These are phyloP conservation scores for Ballota nigra DNA, from an alignment of 257 asterid genomes.

Conservation along the genomic window DNA sequence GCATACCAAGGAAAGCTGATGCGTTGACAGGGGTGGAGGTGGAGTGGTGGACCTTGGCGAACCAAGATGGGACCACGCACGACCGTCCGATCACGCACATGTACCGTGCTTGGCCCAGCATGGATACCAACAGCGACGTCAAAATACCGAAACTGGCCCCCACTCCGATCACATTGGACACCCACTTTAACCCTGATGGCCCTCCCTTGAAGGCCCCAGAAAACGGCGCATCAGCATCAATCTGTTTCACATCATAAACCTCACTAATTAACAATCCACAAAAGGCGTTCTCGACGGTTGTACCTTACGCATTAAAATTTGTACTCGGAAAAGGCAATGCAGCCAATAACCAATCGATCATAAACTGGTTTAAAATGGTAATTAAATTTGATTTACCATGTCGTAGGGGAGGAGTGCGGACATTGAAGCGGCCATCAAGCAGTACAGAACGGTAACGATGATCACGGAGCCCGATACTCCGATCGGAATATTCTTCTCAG, in stretches of 20 bases:
- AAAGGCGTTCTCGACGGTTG: background rate
- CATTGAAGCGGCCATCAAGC: constrained; percentile 90
- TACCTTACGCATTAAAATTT: background rate
- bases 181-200: constrained; percentile 70
- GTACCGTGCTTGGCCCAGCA: constrained; percentile 98
- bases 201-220: constrained; percentile 73
- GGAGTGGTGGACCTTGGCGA: constrained; percentile 74
- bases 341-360: background rate
- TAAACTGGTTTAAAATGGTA: background rate
- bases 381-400: constrained; percentile 45
- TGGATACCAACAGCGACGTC: constrained; percentile 88
- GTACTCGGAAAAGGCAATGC: background rate
- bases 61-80: constrained; percentile 83
- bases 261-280: background rate
- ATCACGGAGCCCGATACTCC: constrained; percentile 95
- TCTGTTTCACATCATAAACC: constrained; percentile 31
- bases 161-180: constrained; percentile 79
- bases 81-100: constrained; percentile 99
- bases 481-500: constrained; percentile 80
- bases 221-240: constrained; percentile 83
- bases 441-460: constrained; percentile 78
- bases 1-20: constrained; percentile 37
- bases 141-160: constrained; percentile 97
- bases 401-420: constrained; percentile 91
- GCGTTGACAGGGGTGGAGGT: constrained; percentile 92